These are phyloP conservation scores for Macadamia tetraphylla DNA, from an alignment of 164 flowering plant genomes.

Conservation along the genomic window DNA sequence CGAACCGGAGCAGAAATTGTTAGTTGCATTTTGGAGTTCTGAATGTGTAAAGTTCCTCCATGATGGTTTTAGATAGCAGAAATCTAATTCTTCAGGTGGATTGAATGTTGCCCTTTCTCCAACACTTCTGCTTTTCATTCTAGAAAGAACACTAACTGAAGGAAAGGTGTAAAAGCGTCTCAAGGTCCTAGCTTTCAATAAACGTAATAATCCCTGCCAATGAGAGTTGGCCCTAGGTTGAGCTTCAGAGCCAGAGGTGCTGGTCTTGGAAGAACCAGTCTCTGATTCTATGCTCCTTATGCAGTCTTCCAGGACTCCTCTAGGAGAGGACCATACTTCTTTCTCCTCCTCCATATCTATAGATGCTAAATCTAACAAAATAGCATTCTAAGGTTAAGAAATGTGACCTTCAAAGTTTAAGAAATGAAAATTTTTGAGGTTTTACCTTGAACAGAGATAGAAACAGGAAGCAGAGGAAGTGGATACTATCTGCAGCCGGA, in stretches of 20 bases:
- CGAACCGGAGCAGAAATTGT: constrained; percentile 64
- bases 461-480: constrained; percentile 9
- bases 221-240: constrained; percentile 18
- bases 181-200: constrained; percentile 39
- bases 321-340: constrained; percentile 35
- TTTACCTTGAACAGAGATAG: constrained; percentile 34
- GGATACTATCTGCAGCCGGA: constrained; percentile 10
- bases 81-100: constrained; percentile 31
- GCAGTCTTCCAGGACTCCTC: constrained; percentile 53
- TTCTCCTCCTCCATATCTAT: constrained; percentile 21
- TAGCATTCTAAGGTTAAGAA: neutral
- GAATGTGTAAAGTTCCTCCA: constrained; percentile 55
- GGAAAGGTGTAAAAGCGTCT: constrained; percentile 40
- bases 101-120: constrained; percentile 23
- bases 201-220: constrained; percentile 50
- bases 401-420: neutral
- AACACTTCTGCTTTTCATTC: constrained; percentile 32
- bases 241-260: constrained; percentile 45
- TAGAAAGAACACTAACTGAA: constrained; percentile 31
- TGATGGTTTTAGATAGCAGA: constrained; percentile 44
- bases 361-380: constrained; percentile 13
- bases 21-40: constrained; percentile 73
- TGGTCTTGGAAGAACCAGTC: constrained; percentile 28
- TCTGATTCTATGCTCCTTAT: constrained; percentile 23
- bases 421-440: neutral